These are phyloP conservation scores for Naganishia vishniacii DNA, from an alignment of 768 basidiomycete species.

Conservation along the genomic window DNA sequence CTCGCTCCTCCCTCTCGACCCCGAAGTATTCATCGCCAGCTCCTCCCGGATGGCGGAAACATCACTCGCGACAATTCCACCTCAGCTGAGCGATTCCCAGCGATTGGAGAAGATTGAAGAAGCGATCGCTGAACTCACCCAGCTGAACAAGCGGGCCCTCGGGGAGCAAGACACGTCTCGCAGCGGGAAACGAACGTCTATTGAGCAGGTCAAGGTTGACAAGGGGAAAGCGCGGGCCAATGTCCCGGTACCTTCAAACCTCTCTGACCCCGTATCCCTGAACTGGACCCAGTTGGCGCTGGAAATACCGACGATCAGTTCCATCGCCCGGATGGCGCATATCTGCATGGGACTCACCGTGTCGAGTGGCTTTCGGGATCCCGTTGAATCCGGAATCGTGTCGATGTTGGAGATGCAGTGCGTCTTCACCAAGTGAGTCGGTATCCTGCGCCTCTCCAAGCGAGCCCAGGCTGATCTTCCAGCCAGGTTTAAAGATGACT, in stretches of 20 bases:
- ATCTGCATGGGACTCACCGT: neutral
- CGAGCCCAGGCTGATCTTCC: neutral
- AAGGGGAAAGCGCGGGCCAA: neutral
- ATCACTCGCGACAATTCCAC: neutral
- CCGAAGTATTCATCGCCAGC: neutral
- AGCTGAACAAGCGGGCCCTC: neutral
- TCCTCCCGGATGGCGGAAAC: neutral
- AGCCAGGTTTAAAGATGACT: neutral
- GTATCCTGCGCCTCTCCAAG: too few relatives aligned
- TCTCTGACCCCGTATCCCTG: neutral
- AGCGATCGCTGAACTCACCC: slow-evolving; percentile 2
- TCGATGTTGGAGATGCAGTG: slow-evolving; percentile 12
- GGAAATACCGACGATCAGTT: neutral
- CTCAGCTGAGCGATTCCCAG: neutral
- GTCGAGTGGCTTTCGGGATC: neutral
- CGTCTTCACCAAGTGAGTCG: neutral
- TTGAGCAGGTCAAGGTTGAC: neutral
- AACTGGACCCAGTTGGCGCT: slow-evolving; percentile 4
- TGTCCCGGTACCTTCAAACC: neutral
- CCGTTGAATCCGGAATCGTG: neutral
- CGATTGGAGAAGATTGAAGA: neutral
- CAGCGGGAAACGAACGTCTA: neutral
- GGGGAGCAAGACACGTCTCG: neutral
- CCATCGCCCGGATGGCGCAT: neutral
- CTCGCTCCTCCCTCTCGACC: neutral